phyloP scores from a whole-genome alignment of 192 early-diverging fungal genomes.

The Coemansia sp. region DNA sequence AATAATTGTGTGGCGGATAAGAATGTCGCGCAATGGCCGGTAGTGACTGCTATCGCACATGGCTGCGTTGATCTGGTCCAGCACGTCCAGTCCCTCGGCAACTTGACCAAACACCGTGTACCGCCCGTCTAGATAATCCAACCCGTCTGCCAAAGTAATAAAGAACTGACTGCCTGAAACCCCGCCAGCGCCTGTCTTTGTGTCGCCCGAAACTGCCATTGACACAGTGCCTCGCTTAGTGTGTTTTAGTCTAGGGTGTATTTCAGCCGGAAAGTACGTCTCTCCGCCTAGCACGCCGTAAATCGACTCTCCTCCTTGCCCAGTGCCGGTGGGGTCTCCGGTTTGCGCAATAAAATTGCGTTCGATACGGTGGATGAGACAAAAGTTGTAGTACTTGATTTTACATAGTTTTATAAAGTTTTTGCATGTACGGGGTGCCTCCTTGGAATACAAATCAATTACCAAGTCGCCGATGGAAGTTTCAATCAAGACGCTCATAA shows the following conservation, averaged over 20 bases:
- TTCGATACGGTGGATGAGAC: constrained; percentile 75
- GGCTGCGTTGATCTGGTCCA: constrained; percentile 71
- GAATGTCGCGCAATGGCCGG: constrained; percentile 78
- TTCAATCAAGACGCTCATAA: constrained; percentile 76
- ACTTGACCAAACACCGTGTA: constrained; percentile 92
- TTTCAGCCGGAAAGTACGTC: constrained; percentile 62
- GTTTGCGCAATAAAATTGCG: constrained; percentile 92
- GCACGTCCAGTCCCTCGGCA: constrained; percentile 81
- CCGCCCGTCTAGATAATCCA: constrained; percentile 72
- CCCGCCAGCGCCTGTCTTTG: constrained; percentile 65
- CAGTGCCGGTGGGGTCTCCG: constrained; percentile 93
- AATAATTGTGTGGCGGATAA: constrained; percentile 87
- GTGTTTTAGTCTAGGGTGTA: constrained; percentile 68
- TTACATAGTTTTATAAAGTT: constrained; percentile 88
- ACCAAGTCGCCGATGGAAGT: constrained; percentile 63
- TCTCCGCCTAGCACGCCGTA: constrained; percentile 58
- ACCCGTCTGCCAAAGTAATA: constrained; percentile 59
- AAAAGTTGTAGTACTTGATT: constrained; percentile 79
- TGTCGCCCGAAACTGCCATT: constrained; percentile 86
- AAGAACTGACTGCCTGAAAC: constrained; percentile 64
- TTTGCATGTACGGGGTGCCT: constrained; percentile 76
- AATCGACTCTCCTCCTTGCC: constrained; percentile 73
- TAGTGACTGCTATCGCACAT: constrained; percentile 64
- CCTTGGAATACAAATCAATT: constrained; percentile 22
- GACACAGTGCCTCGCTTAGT: constrained; percentile 75